Percentiles rank a stretch among this genome's conserved stretches.
phyloP scores from a whole-genome alignment of 768 basidiomycete species.

The Lyophyllum decastes region DNA sequence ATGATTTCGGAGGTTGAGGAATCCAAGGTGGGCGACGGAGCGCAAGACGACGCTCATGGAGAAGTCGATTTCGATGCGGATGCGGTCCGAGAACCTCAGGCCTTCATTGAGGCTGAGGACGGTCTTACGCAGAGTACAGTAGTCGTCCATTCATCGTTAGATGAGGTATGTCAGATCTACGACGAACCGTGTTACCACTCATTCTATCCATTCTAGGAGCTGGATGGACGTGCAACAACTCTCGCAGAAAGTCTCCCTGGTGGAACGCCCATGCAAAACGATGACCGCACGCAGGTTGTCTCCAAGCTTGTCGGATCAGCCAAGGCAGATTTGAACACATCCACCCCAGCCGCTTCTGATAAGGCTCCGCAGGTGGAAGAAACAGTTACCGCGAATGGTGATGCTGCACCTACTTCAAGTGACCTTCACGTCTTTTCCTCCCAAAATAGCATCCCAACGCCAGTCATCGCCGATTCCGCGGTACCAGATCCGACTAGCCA shows the following conservation, averaged over 20 bases:
- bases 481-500: conserved; percentile 36
- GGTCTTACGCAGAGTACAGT: not conserved
- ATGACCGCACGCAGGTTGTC: not conserved
- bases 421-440: not conserved
- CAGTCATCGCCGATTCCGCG: conserved; percentile 40
- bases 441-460: conserved; percentile 31
- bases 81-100: not conserved
- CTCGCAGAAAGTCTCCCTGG: not conserved
- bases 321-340: not conserved
- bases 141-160: not conserved
- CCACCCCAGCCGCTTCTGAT: not conserved
- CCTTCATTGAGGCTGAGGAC: not conserved
- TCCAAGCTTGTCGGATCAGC: not conserved
- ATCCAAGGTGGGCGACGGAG: not conserved
- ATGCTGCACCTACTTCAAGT: not conserved
- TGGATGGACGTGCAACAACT: not conserved
- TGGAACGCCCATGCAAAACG: not conserved
- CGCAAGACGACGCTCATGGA: conserved; percentile 18
- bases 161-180: conserved; percentile 5
- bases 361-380: not conserved
- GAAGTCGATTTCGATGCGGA: conserved; percentile 9
- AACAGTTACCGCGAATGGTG: not conserved
- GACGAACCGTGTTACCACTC: not conserved
- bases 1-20: not conserved
- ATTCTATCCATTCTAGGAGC: not conserved